Conservation (phyloP, 2,329 filamentous ascomycete species). For the Fusarium proliferatum region DNA sequence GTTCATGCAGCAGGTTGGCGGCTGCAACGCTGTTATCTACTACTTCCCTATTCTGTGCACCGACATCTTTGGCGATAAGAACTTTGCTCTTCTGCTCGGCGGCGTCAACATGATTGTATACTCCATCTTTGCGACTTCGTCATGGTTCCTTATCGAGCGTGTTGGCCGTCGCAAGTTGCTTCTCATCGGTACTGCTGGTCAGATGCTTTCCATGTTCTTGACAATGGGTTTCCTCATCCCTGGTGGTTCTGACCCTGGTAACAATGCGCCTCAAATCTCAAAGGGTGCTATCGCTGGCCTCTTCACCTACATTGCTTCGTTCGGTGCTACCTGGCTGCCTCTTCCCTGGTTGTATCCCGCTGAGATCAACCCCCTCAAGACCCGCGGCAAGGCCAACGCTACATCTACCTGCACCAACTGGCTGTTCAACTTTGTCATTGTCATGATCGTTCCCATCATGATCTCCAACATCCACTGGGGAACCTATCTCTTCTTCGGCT, state of each 20-base stretch:
- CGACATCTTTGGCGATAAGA: constrained; percentile 47
- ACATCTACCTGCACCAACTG: constrained; percentile 73
- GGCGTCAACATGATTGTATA: constrained; percentile 66
- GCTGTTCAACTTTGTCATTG: constrained; percentile 60
- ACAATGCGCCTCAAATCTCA: constrained; percentile 57
- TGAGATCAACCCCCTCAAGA: constrained; percentile 64
- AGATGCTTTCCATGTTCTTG: constrained; percentile 68
- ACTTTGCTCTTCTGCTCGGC: constrained; percentile 63
- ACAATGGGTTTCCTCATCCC: constrained; percentile 75
- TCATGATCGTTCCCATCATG: constrained; percentile 73
- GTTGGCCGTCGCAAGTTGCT: constrained; percentile 60
- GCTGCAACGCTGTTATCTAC: constrained; percentile 70
- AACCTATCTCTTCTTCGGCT: constrained; percentile 61
- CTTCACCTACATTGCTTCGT: constrained; percentile 76
- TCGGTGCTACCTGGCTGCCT: constrained; percentile 73
- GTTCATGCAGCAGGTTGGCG: constrained; percentile 71
- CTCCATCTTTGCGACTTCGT: constrained; percentile 64
- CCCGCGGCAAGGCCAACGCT: constrained; percentile 58
- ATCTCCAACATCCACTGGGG: constrained; percentile 68
- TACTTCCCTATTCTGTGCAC: constrained; percentile 70
- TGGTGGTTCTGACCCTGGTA: constrained; percentile 56
- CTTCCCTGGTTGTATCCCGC: constrained; percentile 71
- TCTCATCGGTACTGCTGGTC: constrained; percentile 57
- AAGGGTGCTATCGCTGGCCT: constrained; percentile 76
- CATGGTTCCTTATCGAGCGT: constrained; percentile 64